Evolutionary conservation across 2,329 filamentous ascomycete genomes (phyloP).

Genomic region (Aquanectria penicillioides): DNA sequence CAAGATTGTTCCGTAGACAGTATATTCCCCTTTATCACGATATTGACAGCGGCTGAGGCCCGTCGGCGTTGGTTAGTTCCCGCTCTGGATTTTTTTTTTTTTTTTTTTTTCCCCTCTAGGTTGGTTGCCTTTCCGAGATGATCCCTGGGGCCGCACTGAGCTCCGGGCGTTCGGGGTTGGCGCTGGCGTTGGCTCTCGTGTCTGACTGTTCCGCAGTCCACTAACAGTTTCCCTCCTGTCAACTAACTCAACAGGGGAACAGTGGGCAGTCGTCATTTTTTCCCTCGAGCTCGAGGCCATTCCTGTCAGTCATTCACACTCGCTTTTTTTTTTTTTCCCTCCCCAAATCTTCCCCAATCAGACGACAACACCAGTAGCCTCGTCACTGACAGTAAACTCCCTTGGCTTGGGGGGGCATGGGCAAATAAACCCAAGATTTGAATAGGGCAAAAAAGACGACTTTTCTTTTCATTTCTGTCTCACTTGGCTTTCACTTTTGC

Average conservation of each 20-base stretch:
- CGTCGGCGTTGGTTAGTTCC: too few relatives aligned
- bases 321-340: background rate
- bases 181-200: background rate
- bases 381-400: background rate
- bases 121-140: background rate
- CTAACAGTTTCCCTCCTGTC: conserved; percentile 1
- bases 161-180: background rate
- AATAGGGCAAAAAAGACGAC: background rate
- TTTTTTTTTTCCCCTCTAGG: conserved; percentile 4
- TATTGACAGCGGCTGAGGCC: too few relatives aligned
- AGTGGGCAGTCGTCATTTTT: conserved; percentile 13
- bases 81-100: background rate
- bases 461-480: conserved; percentile 12
- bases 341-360: conserved; percentile 10
- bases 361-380: conserved; percentile 1
- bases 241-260: conserved; percentile 9
- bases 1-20: too few relatives aligned
- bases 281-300: background rate
- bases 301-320: background rate
- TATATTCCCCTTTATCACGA: too few relatives aligned
- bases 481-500: conserved; percentile 7
- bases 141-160: conserved; percentile 7
- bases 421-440: background rate
- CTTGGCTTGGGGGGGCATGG: background rate
- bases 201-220: conserved; percentile 15